phyloP scores from a whole-genome alignment of 2,329 filamentous ascomycete genomes.

The Fusarium sp. region DNA sequence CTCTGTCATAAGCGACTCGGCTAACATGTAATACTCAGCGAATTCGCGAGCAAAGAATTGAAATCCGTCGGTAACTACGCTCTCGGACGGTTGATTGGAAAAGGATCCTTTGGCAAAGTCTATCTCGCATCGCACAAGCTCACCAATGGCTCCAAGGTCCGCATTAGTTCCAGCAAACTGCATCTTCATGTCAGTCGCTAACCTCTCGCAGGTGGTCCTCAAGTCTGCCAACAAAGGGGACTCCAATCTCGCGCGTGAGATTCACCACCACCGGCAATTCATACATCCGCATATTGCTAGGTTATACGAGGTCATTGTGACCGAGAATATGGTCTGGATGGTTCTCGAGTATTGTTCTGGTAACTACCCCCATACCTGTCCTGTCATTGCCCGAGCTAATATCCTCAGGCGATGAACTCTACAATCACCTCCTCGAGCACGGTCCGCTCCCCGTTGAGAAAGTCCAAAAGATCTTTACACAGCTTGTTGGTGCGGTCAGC shows the following conservation, averaged over 20 bases:
- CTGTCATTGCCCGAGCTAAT: constrained; percentile 42
- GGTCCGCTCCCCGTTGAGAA: constrained; percentile 86
- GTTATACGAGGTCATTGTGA: constrained; percentile 98
- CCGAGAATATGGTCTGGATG: constrained; percentile 93
- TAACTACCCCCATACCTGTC: constrained; percentile 53
- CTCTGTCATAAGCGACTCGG: not conserved
- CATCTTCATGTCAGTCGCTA: constrained; percentile 10
- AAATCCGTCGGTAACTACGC: constrained; percentile 95
- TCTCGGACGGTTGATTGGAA: constrained; percentile 91
- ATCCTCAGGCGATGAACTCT: constrained; percentile 86
- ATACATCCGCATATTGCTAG: constrained; percentile 96
- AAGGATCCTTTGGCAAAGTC: constrained; percentile 98
- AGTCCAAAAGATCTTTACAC: constrained; percentile 95
- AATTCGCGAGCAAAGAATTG: constrained; percentile 93
- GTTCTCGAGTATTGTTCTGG: constrained; percentile 96
- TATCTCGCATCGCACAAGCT: constrained; percentile 97
- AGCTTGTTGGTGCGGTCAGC: constrained; percentile 92
- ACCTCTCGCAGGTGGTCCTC: constrained; percentile 81
- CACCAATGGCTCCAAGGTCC: constrained; percentile 96
- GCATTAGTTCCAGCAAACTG: constrained; percentile 32
- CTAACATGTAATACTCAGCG: constrained; percentile 65
- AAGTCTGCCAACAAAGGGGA: constrained; percentile 98
- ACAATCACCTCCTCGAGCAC: constrained; percentile 92
- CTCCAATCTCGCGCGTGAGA: constrained; percentile 94
- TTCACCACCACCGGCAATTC: constrained; percentile 98